Evolutionary conservation across 805 yeast genomes (phyloP).

Genomic region (Saccharomycopsis amapae): DNA sequence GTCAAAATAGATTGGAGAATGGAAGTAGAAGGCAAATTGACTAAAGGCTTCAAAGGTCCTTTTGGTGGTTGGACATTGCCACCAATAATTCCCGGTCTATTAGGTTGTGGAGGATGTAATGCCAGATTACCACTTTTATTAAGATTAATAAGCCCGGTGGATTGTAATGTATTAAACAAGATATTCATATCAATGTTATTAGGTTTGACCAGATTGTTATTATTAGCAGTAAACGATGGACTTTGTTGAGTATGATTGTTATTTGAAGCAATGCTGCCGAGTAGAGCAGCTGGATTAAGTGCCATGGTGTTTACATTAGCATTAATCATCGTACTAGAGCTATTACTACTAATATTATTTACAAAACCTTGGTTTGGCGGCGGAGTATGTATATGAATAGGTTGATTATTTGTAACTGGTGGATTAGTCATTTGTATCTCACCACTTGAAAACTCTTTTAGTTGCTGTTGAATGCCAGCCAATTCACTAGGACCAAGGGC

Average conservation of each 20-base stretch:
- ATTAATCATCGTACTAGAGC: background rate
- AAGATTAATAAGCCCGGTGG: conserved; percentile 32
- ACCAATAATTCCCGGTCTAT: background rate
- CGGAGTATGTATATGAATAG: background rate
- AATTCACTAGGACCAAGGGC: conserved; percentile 32
- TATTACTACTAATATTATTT: conserved; percentile 1
- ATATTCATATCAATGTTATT: conserved; percentile 25
- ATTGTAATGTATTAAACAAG: conserved; percentile 31
- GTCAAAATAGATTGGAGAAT: conserved; percentile 18
- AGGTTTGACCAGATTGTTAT: background rate
- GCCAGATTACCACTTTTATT: background rate
- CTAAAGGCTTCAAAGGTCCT: conserved; percentile 9
- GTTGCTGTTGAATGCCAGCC: conserved; percentile 33
- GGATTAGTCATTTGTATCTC: conserved; percentile 20
- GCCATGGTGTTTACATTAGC: background rate
- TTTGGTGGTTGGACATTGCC: background rate
- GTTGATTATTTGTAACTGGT: background rate
- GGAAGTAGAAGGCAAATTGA: conserved; percentile 18
- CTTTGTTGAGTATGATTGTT: no score
- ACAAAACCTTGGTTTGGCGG: background rate
- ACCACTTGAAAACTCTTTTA: conserved; percentile 34
- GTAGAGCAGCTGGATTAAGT: background rate
- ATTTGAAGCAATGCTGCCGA: background rate
- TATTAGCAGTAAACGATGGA: background rate
- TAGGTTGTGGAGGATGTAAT: background rate